These are phyloP conservation scores for Pythium vanterpoolii DNA, from an alignment of 352 stramenopile genomes.

Conservation along the genomic window DNA sequence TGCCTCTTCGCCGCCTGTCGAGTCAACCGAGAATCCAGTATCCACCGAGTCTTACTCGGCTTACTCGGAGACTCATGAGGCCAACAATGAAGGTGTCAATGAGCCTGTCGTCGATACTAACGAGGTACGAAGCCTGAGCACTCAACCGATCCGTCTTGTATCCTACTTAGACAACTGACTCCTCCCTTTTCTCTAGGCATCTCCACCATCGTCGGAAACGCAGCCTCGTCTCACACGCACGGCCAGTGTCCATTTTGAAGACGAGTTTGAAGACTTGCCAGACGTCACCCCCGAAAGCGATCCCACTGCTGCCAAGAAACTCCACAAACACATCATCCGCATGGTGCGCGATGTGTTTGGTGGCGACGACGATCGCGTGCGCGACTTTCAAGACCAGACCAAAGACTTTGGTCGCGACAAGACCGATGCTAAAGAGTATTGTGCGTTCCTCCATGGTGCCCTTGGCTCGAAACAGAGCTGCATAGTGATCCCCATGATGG, in stretches of 20 bases:
- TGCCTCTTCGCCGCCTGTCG: neutral
- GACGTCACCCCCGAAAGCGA: conserved; percentile 52
- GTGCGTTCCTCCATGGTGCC: conserved; percentile 65
- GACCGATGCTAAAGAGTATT: conserved; percentile 70
- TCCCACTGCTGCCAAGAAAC: conserved; percentile 53
- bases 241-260: conserved; percentile 30
- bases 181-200: neutral
- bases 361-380: conserved; percentile 68
- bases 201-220: neutral
- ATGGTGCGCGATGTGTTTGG: conserved; percentile 57
- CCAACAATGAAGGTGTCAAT: neutral
- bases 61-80: conserved; percentile 2
- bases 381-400: conserved; percentile 77
- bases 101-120: neutral
- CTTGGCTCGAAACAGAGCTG: conserved; percentile 67
- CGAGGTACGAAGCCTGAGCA: neutral
- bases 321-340: conserved; percentile 73
- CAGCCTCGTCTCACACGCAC: conserved; percentile 9
- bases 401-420: conserved; percentile 73
- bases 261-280: conserved; percentile 53
- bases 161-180: neutral
- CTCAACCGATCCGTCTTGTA: neutral
- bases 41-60: neutral
- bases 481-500: conserved; percentile 74
- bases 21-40: neutral